A percentile compares a stretch with the other conserved stretches of the same genome.
Evolutionary conservation across 768 basidiomycete genomes (phyloP).

Genomic region (Amanita thiersii): DNA sequence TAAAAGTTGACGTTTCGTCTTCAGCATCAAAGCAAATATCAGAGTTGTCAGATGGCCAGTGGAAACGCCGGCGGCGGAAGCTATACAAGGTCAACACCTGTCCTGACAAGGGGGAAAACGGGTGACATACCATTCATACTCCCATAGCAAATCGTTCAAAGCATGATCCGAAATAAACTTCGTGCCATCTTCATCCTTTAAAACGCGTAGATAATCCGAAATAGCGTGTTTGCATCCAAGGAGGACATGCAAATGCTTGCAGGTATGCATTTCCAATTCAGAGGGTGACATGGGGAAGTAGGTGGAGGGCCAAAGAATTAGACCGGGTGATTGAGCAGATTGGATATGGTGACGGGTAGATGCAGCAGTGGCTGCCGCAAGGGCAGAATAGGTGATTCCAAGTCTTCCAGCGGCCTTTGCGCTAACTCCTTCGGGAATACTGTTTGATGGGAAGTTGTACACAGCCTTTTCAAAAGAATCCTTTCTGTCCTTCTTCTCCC

Average conservation of each 20-base stretch:
- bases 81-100: conserved; percentile 23
- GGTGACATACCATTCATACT: conserved; percentile 47
- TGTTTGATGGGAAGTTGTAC: background rate
- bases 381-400: conserved; percentile 27
- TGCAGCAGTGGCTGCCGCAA: conserved; percentile 16
- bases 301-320: conserved; percentile 50
- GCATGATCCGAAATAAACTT: conserved; percentile 25
- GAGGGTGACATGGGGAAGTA: conserved; percentile 49
- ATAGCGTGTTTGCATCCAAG: conserved; percentile 57
- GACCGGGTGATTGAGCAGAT: conserved; percentile 51
- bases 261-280: conserved; percentile 72
- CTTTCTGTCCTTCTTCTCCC: background rate
- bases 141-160: conserved; percentile 38
- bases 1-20: conserved; percentile 13
- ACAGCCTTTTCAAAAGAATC: background rate
- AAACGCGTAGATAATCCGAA: conserved; percentile 33
- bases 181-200: conserved; percentile 28
- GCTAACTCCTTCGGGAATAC: conserved; percentile 15
- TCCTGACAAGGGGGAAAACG: background rate
- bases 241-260: conserved; percentile 58
- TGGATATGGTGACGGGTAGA: conserved; percentile 5
- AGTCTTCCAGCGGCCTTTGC: conserved; percentile 34
- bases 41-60: conserved; percentile 51
- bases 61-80: conserved; percentile 59
- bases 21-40: conserved; percentile 20